phyloP scores from a whole-genome alignment of 768 basidiomycete genomes.

The Rhodotorula diobovata region DNA sequence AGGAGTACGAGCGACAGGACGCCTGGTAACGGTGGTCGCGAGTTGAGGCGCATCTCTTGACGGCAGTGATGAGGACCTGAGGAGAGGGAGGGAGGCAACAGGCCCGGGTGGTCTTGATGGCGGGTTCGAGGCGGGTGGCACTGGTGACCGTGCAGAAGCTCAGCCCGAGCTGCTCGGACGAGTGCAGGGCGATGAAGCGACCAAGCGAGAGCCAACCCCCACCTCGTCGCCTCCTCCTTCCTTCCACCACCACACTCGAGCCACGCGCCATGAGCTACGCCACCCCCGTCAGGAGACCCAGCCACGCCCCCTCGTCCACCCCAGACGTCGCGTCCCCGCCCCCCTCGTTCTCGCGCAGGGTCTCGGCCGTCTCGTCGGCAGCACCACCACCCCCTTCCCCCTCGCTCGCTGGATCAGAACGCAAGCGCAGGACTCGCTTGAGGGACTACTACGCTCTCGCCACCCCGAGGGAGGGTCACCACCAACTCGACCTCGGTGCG shows the following conservation, averaged over 20 bases:
- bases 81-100: not conserved
- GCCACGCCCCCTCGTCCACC: not conserved
- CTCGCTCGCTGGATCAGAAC: constrained; percentile 46
- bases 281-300: constrained; percentile 3
- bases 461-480: constrained; percentile 63
- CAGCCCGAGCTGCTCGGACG: no score
- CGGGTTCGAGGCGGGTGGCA: not conserved
- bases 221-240: not conserved
- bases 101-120: not conserved
- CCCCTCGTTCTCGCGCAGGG: constrained; percentile 17
- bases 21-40: not conserved
- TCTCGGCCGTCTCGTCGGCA: constrained; percentile 5
- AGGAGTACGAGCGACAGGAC: not conserved
- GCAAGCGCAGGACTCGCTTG: constrained; percentile 68
- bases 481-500: constrained; percentile 65
- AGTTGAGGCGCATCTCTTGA: not conserved
- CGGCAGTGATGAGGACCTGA: not conserved
- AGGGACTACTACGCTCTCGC: constrained; percentile 84
- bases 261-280: not conserved
- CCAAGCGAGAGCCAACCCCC: not conserved
- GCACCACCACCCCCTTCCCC: not conserved
- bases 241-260: not conserved
- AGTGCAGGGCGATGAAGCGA: no score
- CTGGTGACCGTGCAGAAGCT: no score
- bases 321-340: constrained; percentile 14